Percentiles rank a stretch among this genome's conserved stretches.
Conservation (phyloP, 768 basidiomycete genomes). For the Porpolomopsis calyptriformis region DNA sequence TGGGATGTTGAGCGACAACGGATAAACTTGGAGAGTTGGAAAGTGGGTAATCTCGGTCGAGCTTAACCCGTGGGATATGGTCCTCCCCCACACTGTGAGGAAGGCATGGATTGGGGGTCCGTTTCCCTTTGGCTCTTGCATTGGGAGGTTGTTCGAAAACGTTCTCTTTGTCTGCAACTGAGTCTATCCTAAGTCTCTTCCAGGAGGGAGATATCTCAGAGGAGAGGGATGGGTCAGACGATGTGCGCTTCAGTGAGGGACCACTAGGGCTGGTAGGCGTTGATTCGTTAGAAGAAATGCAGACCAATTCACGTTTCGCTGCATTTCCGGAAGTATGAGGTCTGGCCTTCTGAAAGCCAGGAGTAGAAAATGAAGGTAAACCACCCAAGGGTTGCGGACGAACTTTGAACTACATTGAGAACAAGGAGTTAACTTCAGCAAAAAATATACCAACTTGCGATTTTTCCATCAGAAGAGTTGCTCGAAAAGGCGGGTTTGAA, state of each 20-base stretch:
- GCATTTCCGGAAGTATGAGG: neutral
- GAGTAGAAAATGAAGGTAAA: conserved; percentile 11
- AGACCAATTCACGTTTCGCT: neutral
- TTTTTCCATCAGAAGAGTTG: conserved; percentile 4
- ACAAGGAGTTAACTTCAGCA: neutral
- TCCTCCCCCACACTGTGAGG: conserved; percentile 10
- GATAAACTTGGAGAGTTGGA: neutral
- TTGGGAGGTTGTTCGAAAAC: conserved; percentile 4
- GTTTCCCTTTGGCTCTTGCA: conserved; percentile 5
- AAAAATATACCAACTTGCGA: neutral
- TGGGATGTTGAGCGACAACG: neutral
- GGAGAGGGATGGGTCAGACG: conserved; percentile 11
- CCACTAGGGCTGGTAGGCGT: conserved; percentile 1
- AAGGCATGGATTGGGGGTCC: neutral
- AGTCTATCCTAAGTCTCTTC: conserved; percentile 11
- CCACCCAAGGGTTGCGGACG: neutral
- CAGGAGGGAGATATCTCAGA: conserved; percentile 12
- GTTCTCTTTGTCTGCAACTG: conserved; percentile 12
- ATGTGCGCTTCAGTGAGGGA: conserved; percentile 9
- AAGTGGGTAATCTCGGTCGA: conserved; percentile 19
- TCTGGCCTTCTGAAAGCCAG: conserved; percentile 7
- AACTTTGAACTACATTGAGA: neutral
- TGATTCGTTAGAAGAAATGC: conserved; percentile 4
- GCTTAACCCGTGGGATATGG: conserved; percentile 18
- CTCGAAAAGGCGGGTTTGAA: conserved; percentile 33